A percentile compares a stretch with the other conserved stretches of the same genome.
phyloP scores from a whole-genome alignment of 2,329 filamentous ascomycete species.

The Talaromyces albobiverticillius region DNA sequence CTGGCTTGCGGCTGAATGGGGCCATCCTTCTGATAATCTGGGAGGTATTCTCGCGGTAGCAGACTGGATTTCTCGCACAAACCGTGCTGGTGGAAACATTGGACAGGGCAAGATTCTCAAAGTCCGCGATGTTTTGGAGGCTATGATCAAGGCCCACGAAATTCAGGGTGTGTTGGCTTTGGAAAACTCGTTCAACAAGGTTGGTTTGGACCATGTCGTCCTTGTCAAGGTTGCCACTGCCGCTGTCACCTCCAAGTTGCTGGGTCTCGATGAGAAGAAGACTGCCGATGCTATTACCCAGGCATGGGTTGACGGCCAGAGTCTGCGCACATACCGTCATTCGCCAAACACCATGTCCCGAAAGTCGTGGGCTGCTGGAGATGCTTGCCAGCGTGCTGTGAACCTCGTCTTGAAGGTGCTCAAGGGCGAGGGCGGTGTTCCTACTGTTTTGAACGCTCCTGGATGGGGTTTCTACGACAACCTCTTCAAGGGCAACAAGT shows the following conservation, averaged over 20 bases:
- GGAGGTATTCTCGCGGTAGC: slow-evolving; percentile 94
- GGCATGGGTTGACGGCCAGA: slow-evolving; percentile 96
- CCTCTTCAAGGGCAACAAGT: slow-evolving; percentile 92
- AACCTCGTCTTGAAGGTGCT: slow-evolving; percentile 87
- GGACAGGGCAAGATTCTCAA: slow-evolving; percentile 76
- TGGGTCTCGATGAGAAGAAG: slow-evolving; percentile 83
- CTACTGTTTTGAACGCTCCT: slow-evolving; percentile 87
- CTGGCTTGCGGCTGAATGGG: slow-evolving; percentile 98
- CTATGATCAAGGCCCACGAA: slow-evolving; percentile 98
- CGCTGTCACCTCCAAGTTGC: slow-evolving; percentile 91
- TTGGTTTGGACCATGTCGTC: slow-evolving; percentile 95
- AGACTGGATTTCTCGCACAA: slow-evolving; percentile 96
- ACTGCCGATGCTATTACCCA: slow-evolving; percentile 95
- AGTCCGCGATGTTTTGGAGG: slow-evolving; percentile 86
- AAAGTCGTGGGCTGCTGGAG: slow-evolving; percentile 98
- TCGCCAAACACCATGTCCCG: slow-evolving; percentile 98
- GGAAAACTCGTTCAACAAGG: slow-evolving; percentile 98
- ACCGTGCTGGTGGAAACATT: slow-evolving; percentile 75
- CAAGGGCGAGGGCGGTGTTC: slow-evolving; percentile 86
- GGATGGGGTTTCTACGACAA: slow-evolving; percentile 99
- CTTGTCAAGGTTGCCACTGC: slow-evolving; percentile 96
- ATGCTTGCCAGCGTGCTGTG: slow-evolving; percentile 93
- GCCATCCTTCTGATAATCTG: slow-evolving; percentile 96
- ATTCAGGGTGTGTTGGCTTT: slow-evolving; percentile 96
- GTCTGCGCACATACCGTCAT: slow-evolving; percentile 94